Evolutionary conservation across 257 asterid species (phyloP).

Genomic region (Lycium ferocissimum): DNA sequence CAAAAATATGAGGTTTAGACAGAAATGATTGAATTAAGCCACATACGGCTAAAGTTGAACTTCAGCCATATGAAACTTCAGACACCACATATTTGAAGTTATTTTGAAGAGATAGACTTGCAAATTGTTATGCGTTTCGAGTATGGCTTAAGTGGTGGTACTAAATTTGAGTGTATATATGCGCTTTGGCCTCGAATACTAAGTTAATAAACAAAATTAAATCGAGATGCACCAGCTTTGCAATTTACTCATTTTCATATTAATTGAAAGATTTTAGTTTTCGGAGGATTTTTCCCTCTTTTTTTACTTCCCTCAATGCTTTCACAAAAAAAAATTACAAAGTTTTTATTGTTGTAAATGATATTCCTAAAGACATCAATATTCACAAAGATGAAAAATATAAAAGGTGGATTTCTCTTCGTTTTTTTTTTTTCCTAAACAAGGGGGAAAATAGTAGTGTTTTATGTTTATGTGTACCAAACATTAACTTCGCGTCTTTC

Average conservation of each 20-base stretch:
- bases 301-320: background rate
- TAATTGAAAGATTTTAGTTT: background rate
- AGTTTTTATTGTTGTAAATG: background rate
- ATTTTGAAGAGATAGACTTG: too few species aligned
- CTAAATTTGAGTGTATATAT: background rate
- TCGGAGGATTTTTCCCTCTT: too few species aligned
- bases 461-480: background rate
- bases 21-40: background rate
- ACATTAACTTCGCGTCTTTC: background rate
- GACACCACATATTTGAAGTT: too few species aligned
- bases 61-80: background rate
- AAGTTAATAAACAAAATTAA: background rate
- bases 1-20: background rate
- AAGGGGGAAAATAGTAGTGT: background rate
- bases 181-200: background rate
- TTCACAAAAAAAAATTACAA: background rate
- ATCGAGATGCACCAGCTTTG: background rate
- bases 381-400: background rate
- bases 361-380: background rate
- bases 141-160: background rate
- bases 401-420: background rate
- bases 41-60: too few species aligned
- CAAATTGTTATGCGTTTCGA: too few species aligned
- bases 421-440: background rate
- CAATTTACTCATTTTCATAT: background rate